Evolutionary conservation across 306 rosid species (phyloP).

Genomic region (Acacia crassicarpa): DNA sequence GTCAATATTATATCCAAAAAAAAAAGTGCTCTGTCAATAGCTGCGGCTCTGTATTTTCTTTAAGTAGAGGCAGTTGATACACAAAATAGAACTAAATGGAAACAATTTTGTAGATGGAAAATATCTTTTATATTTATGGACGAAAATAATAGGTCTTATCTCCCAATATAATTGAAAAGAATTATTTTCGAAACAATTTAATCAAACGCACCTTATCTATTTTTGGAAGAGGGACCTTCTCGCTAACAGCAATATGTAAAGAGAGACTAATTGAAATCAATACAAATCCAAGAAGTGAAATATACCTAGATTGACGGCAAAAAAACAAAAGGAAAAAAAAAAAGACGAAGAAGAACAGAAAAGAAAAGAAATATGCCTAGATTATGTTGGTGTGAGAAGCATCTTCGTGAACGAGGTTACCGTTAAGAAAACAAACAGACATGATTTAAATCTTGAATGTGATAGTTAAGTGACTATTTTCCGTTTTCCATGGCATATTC

Average conservation of each 20-base stretch:
- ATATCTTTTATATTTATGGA: background rate
- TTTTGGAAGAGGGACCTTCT: conserved; percentile 27
- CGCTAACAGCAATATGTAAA: background rate
- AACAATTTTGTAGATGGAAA: background rate
- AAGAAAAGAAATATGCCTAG: background rate
- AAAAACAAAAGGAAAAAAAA: too few species aligned
- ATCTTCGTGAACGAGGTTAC: background rate
- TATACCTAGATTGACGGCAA: background rate
- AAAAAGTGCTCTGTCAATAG: conserved; percentile 14
- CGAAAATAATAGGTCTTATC: background rate
- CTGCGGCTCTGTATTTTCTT: conserved; percentile 30
- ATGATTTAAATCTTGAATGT: background rate
- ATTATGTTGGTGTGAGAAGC: background rate
- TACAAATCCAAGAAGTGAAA: background rate
- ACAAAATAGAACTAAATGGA: background rate
- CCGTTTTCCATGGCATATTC: background rate
- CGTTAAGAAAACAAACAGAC: background rate
- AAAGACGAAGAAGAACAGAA: too few species aligned
- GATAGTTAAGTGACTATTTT: background rate
- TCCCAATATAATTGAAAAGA: background rate
- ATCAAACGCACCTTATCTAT: background rate
- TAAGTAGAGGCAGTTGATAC: background rate
- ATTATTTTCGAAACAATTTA: background rate
- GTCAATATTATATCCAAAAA: too few species aligned
- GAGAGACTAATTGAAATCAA: background rate